Percentiles rank a stretch among this genome's conserved stretches.
Evolutionary conservation across 805 yeast genomes (phyloP).

Genomic region (Candida arabinofermentans): DNA sequence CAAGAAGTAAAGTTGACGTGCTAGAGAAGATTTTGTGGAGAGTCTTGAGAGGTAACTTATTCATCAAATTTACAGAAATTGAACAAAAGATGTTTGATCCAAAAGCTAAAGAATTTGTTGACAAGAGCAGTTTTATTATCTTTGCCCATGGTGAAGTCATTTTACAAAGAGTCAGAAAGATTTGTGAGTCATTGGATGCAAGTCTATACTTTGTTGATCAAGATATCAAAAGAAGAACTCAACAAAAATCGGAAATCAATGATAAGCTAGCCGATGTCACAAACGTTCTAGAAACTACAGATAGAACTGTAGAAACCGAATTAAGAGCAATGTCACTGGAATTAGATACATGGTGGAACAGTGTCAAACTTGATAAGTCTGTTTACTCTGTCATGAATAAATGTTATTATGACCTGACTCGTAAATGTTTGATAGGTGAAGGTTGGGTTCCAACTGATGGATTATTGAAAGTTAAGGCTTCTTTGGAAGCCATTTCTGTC

Average conservation of each 20-base stretch:
- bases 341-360: constrained; percentile 55
- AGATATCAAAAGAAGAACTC: constrained; percentile 33
- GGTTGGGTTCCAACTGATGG: constrained; percentile 71
- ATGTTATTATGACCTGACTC: constrained; percentile 63
- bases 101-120: constrained; percentile 50
- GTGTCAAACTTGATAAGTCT: constrained; percentile 50
- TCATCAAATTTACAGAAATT: constrained; percentile 69
- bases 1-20: constrained; percentile 61
- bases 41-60: constrained; percentile 87
- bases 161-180: constrained; percentile 66
- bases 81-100: constrained; percentile 64
- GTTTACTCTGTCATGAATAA: constrained; percentile 58
- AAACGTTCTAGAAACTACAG: constrained; percentile 45
- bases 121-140: constrained; percentile 80
- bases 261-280: constrained; percentile 49
- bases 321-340: constrained; percentile 61
- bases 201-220: constrained; percentile 60
- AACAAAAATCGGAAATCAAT: constrained; percentile 40
- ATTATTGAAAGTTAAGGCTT: constrained; percentile 39
- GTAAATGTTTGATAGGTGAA: constrained; percentile 66
- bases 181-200: constrained; percentile 89
- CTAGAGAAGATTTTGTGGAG: constrained; percentile 89
- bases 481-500: constrained; percentile 38
- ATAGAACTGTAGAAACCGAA: constrained; percentile 58
- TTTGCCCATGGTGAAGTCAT: constrained; percentile 88